Evolutionary conservation across 352 stramenopile genomes (phyloP).

Genomic region (Globisporangium abappressorium): DNA sequence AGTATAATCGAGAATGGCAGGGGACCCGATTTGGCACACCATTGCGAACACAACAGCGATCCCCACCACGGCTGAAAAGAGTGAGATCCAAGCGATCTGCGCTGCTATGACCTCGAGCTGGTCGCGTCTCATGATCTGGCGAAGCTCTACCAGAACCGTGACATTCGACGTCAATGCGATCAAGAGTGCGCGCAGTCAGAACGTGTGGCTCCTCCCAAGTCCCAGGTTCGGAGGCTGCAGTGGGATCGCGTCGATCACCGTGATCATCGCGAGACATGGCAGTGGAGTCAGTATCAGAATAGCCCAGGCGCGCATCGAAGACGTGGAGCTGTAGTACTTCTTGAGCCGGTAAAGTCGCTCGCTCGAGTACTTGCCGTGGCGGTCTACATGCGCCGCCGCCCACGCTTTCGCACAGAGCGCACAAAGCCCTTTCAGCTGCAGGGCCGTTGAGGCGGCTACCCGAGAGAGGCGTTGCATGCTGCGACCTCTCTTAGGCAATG

Average conservation of each 20-base stretch:
- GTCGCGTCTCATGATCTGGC: neutral
- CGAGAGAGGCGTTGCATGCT: neutral
- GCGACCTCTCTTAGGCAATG: too few species aligned
- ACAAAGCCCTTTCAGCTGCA: neutral
- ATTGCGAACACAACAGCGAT: conserved; percentile 11
- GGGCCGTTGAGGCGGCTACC: neutral
- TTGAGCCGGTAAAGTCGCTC: neutral
- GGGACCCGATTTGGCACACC: conserved; percentile 18
- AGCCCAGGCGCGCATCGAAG: neutral
- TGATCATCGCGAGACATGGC: neutral
- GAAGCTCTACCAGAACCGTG: neutral
- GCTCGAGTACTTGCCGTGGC: neutral
- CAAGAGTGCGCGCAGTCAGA: conserved; percentile 12
- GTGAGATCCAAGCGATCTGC: neutral
- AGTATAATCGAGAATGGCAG: conserved; percentile 28
- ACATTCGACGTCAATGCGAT: neutral
- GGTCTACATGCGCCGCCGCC: neutral
- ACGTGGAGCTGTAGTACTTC: neutral
- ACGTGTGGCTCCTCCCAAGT: neutral
- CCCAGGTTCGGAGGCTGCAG: conserved; percentile 2
- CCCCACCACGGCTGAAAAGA: neutral
- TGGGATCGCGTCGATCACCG: neutral
- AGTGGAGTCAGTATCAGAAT: neutral
- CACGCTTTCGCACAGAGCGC: neutral
- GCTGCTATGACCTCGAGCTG: conserved; percentile 4